Conservation (phyloP, 371 early-diverging fungal genomes). For the Capniomyces stellatus region DNA sequence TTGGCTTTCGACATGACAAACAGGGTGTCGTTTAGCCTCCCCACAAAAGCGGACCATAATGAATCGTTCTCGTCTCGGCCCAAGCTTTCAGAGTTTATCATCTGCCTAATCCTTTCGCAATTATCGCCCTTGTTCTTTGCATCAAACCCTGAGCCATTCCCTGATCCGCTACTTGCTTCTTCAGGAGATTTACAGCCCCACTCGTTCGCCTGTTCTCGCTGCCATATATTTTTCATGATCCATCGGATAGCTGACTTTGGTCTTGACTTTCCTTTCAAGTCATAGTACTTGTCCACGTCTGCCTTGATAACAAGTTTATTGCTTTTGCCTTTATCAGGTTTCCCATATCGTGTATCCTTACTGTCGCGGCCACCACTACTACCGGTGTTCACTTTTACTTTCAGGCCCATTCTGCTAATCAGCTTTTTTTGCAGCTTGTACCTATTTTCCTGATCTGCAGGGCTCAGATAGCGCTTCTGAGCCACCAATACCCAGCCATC, state of each 20-base stretch:
- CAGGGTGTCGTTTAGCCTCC: conserved; percentile 32
- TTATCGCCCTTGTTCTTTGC: not conserved
- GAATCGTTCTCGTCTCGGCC: not conserved
- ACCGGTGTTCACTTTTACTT: too few relatives aligned
- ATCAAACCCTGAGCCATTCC: not conserved
- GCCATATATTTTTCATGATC: not conserved
- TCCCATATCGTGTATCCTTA: not conserved
- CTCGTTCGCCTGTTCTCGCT: too few relatives aligned
- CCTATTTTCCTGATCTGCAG: conserved; percentile 16
- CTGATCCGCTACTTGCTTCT: not conserved
- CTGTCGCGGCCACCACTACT: conserved; percentile 10
- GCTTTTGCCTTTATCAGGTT: not conserved
- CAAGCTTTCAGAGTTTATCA: too few relatives aligned
- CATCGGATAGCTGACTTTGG: too few relatives aligned
- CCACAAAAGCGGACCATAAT: conserved; percentile 25
- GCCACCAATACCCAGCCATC: conserved; percentile 9
- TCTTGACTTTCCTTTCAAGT: not conserved
- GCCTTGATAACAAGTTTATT: not conserved
- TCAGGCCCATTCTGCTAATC: not conserved
- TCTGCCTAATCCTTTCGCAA: too few relatives aligned
- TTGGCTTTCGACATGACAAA: conserved; percentile 36
- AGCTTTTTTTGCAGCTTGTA: conserved; percentile 3
- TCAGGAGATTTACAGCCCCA: too few relatives aligned
- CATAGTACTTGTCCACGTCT: not conserved
- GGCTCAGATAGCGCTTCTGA: conserved; percentile 13